Conservation (phyloP, 177 flowering plant genomes). For the Vitis hybrid region DNA sequence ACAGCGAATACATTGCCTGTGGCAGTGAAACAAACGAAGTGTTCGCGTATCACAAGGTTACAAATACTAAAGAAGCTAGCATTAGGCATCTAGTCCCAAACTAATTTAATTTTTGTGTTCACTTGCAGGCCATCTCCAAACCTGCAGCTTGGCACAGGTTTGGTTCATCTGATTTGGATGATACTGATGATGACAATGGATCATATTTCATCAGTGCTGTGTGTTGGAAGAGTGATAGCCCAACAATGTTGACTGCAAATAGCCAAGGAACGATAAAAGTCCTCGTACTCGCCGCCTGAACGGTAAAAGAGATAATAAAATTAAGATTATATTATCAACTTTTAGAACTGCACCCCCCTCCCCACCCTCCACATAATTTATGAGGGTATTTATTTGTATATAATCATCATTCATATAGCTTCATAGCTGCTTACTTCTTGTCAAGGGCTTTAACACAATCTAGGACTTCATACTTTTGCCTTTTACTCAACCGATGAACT, state of each 20-base stretch:
- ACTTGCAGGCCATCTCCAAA: conserved; percentile 56
- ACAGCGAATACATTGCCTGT: conserved; percentile 50
- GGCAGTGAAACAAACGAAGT: conserved; percentile 69
- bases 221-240: conserved; percentile 81
- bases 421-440: too few species aligned
- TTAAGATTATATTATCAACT: neutral
- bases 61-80: neutral
- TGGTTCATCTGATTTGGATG: conserved; percentile 51
- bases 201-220: conserved; percentile 83
- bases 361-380: too few species aligned
- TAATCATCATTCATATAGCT: too few species aligned
- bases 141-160: conserved; percentile 69
- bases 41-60: conserved; percentile 59
- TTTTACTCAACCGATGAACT: too few species aligned
- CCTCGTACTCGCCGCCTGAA: conserved; percentile 64
- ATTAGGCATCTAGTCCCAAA: neutral
- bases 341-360: neutral
- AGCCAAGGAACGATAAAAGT: conserved; percentile 85
- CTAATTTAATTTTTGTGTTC: neutral
- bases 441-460: too few species aligned
- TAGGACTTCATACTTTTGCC: too few species aligned
- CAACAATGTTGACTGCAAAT: conserved; percentile 77
- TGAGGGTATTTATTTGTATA: too few species aligned
- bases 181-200: conserved; percentile 52
- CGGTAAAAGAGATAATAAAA: neutral